Percentiles rank a stretch among this genome's conserved stretches.
Conservation (phyloP, 495 filamentous ascomycete species). For the Aspergillus egyptiacus region DNA sequence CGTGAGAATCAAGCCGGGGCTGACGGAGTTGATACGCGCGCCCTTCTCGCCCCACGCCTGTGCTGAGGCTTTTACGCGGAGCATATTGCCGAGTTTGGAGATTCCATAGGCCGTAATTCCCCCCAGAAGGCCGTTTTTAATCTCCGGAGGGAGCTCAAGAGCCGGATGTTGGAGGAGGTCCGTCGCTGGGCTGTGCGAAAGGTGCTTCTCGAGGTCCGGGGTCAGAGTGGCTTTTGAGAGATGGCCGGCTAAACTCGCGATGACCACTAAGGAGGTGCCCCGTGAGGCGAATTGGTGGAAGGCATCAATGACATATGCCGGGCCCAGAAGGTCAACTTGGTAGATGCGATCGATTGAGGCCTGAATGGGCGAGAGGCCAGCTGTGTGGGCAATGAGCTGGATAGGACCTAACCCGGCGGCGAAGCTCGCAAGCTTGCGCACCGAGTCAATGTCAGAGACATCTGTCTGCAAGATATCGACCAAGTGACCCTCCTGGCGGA, state of each 20-base stretch:
- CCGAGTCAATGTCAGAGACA: conserved; percentile 5
- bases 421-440: conserved; percentile 4
- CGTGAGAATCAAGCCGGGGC: background rate
- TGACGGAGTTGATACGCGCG: conserved; percentile 38
- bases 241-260: conserved; percentile 10
- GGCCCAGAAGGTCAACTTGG: conserved; percentile 14
- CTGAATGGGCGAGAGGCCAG: conserved; percentile 5
- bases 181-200: background rate
- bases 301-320: conserved; percentile 11
- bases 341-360: conserved; percentile 2
- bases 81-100: conserved; percentile 14
- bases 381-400: conserved; percentile 7
- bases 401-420: conserved; percentile 6
- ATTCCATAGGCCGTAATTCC: conserved; percentile 5
- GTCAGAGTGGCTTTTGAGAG: background rate
- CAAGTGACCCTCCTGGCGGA: conserved; percentile 7
- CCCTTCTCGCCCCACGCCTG: conserved; percentile 63
- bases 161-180: background rate
- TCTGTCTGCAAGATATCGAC: conserved; percentile 6
- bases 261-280: conserved; percentile 6
- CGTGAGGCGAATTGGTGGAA: conserved; percentile 1
- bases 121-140: too few species aligned
- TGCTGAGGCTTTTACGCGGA: conserved; percentile 33
- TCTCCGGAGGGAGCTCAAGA: background rate
- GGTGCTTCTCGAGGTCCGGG: conserved; percentile 1